These are phyloP conservation scores for Luzula sylvatica DNA, from an alignment of 176 grass and related monocot species.

Conservation along the genomic window DNA sequence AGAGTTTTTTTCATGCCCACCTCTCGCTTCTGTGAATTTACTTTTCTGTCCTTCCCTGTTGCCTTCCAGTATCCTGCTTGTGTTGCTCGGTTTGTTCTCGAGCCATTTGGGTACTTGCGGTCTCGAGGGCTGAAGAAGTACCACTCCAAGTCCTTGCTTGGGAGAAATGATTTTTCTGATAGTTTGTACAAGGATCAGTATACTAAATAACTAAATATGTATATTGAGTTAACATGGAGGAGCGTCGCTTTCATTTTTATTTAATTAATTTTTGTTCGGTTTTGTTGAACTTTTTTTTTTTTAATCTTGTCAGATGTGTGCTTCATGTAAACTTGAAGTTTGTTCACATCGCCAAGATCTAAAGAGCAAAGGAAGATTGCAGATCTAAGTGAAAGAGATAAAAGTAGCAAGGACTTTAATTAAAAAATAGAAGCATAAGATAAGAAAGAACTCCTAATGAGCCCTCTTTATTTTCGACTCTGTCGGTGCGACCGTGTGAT, in stretches of 20 bases:
- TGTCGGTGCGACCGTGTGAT: background rate
- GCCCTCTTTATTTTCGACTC: conserved; percentile 17
- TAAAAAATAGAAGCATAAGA: conserved; percentile 2
- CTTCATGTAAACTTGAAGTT: background rate
- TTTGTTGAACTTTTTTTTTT: background rate
- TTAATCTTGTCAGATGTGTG: background rate
- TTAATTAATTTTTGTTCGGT: no score
- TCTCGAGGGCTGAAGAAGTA: conserved; percentile 99
- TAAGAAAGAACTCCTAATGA: conserved; percentile 9
- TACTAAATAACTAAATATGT: no score
- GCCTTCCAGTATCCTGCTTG: conserved; percentile 98
- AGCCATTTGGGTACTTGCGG: conserved; percentile 95
- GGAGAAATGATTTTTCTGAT: conserved; percentile 94
- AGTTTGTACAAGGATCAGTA: background rate
- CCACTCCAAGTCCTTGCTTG: conserved; percentile 98
- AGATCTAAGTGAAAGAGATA: conserved; percentile 18
- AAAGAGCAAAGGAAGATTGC: conserved; percentile 5
- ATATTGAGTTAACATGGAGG: no score
- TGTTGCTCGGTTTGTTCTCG: conserved; percentile 90
- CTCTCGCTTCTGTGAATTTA: conserved; percentile 61
- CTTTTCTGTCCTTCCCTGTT: conserved; percentile 85
- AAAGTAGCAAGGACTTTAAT: conserved; percentile 6
- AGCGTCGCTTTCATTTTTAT: no score
- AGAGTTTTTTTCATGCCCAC: conserved; percentile 98
- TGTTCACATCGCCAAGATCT: conserved; percentile 7